A percentile compares a stretch with the other conserved stretches of the same genome.
These are phyloP conservation scores for Colletotrichum orchidophilum DNA, from an alignment of 2,329 filamentous ascomycete genomes.

Conservation along the genomic window DNA sequence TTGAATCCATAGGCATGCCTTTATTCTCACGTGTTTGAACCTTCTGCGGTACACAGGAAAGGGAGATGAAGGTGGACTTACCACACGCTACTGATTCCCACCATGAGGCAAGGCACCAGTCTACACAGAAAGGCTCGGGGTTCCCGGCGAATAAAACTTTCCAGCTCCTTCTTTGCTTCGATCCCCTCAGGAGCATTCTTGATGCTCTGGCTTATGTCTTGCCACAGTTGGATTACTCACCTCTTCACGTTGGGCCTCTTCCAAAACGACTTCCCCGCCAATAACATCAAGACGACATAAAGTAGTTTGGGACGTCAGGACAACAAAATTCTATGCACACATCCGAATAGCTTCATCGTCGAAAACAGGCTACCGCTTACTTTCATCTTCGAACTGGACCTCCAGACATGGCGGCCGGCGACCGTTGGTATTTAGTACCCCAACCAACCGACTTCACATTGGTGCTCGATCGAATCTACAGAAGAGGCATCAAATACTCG, in stretches of 20 bases:
- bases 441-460: neutral
- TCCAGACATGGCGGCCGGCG: neutral
- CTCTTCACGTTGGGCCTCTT: neutral
- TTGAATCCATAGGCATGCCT: neutral
- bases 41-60: neutral
- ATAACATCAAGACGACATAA: neutral
- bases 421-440: neutral
- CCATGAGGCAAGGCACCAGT: neutral
- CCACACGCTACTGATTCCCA: neutral
- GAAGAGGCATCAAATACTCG: neutral
- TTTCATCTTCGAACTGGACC: neutral
- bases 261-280: neutral
- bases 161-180: neutral
- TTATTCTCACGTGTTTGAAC: neutral
- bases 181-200: neutral
- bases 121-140: neutral
- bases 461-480: neutral
- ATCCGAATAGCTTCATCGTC: neutral
- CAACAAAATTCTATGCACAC: neutral
- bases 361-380: neutral
- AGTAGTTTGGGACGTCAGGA: neutral
- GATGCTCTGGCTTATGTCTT: neutral
- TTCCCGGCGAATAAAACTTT: neutral
- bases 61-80: neutral
- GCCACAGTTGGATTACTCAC: neutral